A percentile compares a stretch with the other conserved stretches of the same genome.
Conservation (phyloP, 495 filamentous ascomycete genomes). For the Podospora pseudocomata region DNA sequence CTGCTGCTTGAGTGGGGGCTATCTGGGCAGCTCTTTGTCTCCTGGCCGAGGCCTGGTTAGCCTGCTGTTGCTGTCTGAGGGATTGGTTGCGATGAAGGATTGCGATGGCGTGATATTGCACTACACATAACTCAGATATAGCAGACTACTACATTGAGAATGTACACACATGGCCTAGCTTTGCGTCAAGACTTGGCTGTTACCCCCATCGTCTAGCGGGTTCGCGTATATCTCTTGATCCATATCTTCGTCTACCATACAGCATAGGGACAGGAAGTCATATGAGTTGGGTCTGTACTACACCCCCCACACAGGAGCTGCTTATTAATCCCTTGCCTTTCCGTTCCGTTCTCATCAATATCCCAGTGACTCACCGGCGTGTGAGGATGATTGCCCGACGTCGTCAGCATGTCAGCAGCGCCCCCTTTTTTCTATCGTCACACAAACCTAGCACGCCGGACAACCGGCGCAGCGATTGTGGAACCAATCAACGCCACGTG, state of each 20-base stretch:
- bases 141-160: too few relatives aligned
- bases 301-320: neutral
- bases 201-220: too few relatives aligned
- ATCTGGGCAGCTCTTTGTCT: neutral
- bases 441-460: neutral
- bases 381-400: neutral
- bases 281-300: neutral
- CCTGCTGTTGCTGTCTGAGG: neutral
- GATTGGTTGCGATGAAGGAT: neutral
- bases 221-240: too few relatives aligned
- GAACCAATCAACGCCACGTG: conserved; percentile 1
- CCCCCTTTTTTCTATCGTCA: neutral
- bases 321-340: neutral
- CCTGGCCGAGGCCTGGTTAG: neutral
- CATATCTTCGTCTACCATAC: neutral
- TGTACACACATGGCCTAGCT: too few relatives aligned
- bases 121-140: too few relatives aligned
- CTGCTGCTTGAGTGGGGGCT: neutral
- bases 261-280: too few relatives aligned
- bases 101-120: neutral
- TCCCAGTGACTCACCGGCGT: neutral
- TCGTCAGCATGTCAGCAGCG: neutral
- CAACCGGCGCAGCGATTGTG: neutral
- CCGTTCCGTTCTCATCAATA: neutral
- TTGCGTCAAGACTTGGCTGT: too few relatives aligned